A percentile compares a stretch with the other conserved stretches of the same genome.
Conservation (phyloP, 805 yeast species). For the Yarrowia deformans region DNA sequence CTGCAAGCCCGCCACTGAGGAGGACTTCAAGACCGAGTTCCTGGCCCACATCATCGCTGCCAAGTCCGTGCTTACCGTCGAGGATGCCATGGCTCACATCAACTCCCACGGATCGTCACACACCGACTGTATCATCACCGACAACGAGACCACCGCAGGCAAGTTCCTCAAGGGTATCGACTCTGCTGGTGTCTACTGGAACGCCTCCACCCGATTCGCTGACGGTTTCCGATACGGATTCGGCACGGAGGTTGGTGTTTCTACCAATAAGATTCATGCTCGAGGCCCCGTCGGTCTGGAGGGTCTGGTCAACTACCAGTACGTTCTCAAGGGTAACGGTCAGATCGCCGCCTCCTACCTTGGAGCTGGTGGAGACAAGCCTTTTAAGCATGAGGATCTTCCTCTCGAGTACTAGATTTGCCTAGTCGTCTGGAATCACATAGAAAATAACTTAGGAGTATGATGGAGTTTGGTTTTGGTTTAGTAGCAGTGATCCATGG, state of each 20-base stretch:
- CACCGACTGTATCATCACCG: slow-evolving; percentile 91
- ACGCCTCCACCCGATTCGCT: slow-evolving; percentile 95
- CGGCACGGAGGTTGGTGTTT: slow-evolving; percentile 98
- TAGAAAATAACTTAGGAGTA: slow-evolving; percentile 29
- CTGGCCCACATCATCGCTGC: slow-evolving; percentile 84
- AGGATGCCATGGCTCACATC: slow-evolving; percentile 84
- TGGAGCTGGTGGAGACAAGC: slow-evolving; percentile 89
- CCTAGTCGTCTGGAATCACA: slow-evolving; percentile 8
- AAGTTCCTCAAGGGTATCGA: slow-evolving; percentile 83
- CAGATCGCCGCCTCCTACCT: slow-evolving; percentile 90
- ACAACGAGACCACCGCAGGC: slow-evolving; percentile 72
- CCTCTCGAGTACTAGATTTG: slow-evolving; percentile 37
- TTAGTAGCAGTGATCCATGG: too few species aligned
- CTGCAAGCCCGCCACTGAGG: slow-evolving; percentile 58
- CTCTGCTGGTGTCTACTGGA: slow-evolving; percentile 98
- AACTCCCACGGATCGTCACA: slow-evolving; percentile 94
- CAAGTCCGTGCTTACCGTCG: slow-evolving; percentile 62
- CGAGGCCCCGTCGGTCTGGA: slow-evolving; percentile 99
- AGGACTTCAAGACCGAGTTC: slow-evolving; percentile 84
- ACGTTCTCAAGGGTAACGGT: slow-evolving; percentile 89
- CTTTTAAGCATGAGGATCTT: slow-evolving; percentile 65
- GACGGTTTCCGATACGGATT: slow-evolving; percentile 99
- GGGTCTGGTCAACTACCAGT: slow-evolving; percentile 95
- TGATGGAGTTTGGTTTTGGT: not conserved
- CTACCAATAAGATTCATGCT: slow-evolving; percentile 96